Base-by-base conservation (phyloP, 768 basidiomycete species). In the Mycena polygramma region DNA sequence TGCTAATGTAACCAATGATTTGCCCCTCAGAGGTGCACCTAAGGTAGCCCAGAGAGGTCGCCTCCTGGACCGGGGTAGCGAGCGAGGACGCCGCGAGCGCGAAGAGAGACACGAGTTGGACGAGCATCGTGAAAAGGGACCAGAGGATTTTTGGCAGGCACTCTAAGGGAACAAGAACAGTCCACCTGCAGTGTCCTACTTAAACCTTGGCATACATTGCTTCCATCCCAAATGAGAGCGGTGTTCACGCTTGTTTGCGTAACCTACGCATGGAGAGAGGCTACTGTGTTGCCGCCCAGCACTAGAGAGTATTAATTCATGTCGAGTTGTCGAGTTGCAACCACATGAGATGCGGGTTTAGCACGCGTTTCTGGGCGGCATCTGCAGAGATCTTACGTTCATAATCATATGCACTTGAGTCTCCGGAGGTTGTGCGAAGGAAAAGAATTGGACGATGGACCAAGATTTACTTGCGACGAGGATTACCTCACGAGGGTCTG, bases 31-130 rank as follows among this genome's bases (percentile, higher is more conserved):
- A 57, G 19, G 48, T 51, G 49, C 57, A 58, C 37, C 39, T 19
- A 7, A 66, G 65, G 48, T 66, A 66, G 48, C 57, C 65, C 24
- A 66, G 39, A n/a, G 65, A 66, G 48, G 57, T 58, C 8, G 8
- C 48, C 5, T 49, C 48, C 26, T 41, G 37, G 20, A 51, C 48
- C 37, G 48, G 57, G 10, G 24, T 22, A 36, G 64, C 54, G 45
- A 51, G 17, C 4, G 64, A 49, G 22, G 37, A 41, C 22, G 51
- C 48, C 22, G 65, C 57, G 49, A 66, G 49, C 2, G 39, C n/a
- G 22, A 66, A 26, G 46, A 66, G 57, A 52, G 65, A 57, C 46
- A 35, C 48, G 39, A 52, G 0, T 59, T 53, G 65, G n/a, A 43
- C 37, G 48, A 66, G 24, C 65, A 66, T 66, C 36, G 53, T 41